Conservation (phyloP, 1,139 yeast species). For the Yamadazyma trypodendri region DNA sequence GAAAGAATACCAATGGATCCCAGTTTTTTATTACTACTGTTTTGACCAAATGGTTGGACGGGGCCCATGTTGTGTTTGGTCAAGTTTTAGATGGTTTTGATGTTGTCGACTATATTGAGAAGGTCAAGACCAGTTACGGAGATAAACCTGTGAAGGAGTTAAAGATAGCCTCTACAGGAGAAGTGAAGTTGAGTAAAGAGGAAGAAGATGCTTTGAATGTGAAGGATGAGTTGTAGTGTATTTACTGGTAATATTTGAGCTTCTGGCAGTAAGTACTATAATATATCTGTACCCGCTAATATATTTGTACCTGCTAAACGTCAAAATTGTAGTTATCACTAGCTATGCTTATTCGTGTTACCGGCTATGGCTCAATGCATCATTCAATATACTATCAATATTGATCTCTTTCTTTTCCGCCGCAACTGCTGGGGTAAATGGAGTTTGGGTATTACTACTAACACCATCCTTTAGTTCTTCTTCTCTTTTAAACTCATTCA, state of each 20-base stretch:
- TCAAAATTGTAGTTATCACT: too few relatives aligned
- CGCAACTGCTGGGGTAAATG: slow-evolving; percentile 11
- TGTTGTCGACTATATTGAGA: slow-evolving; percentile 55
- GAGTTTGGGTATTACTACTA: slow-evolving; percentile 10
- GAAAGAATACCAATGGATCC: slow-evolving; percentile 61
- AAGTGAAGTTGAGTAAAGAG: slow-evolving; percentile 28
- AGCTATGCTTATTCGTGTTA: too few relatives aligned
- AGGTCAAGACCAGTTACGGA: slow-evolving; percentile 46
- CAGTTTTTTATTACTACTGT: slow-evolving; percentile 68
- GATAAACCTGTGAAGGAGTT: slow-evolving; percentile 56
- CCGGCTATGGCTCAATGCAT: slow-evolving; percentile 7
- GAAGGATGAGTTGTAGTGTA: slow-evolving; percentile 34
- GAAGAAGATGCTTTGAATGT: slow-evolving; percentile 13
- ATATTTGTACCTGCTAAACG: too few relatives aligned
- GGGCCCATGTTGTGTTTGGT: slow-evolving; percentile 78
- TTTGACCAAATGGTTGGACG: slow-evolving; percentile 62
- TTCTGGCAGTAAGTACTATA: too few relatives aligned
- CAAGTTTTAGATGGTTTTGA: slow-evolving; percentile 71
- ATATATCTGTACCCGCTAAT: too few relatives aligned
- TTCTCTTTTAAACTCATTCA: slow-evolving; percentile 35
- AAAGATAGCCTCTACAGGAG: slow-evolving; percentile 50
- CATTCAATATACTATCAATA: slow-evolving; percentile 11
- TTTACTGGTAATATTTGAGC: too few relatives aligned
- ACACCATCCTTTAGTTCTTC: slow-evolving; percentile 17
- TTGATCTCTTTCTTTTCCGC: slow-evolving; percentile 11